Evolutionary conservation across 2,329 filamentous ascomycete species (phyloP), one percentile per base, ranked within the genome.

Genomic region (Aspergillus fructus): DNA sequence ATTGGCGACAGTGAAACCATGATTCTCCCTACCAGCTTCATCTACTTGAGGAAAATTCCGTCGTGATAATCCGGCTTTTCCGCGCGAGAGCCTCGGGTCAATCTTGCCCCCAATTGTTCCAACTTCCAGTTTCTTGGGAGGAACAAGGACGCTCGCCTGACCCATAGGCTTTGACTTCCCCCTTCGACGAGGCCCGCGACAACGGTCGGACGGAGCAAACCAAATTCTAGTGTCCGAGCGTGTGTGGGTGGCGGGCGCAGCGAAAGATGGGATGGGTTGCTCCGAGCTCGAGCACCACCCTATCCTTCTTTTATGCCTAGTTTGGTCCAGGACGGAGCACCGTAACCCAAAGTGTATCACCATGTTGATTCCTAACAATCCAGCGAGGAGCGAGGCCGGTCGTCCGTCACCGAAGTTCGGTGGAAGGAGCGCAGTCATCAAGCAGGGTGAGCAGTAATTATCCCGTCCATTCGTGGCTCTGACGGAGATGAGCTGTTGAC

Each of bases 331-430:
- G 27, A 49, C 50, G 49, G 55, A 58, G 49, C 37, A 54, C 55
- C 53, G 45, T 50, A 58, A 50, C 55, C 55, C 40, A 46, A 58
- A 58, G 50, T 49, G 55, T 58, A 58, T 58, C 55, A 58, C 50
- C 50, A 50, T 42, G 40, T 19, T 49, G 46, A 55, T 24, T 43
- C 43, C 37, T 11, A 43, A 24, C 45, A 34, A 55, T 43, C 37
- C n/a, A 43, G 34, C 45, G 34, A 55, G 30, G 40, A 40, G 30
- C 53, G 53, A 55, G 30, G 37, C 24, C 42, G 21, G 15, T 24
- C 13, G 17, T 3, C 27, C 13, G 37, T 30, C 24, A 46, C 23
- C 45, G 37, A 42, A 34, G 17, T 30, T 40, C 9, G 42, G 34
- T 23, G 24, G 13, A 33, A 34, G 30, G 9, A 30, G 27, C 9